Conservation (phyloP, 169 alveolate genomes). For the Sarcocystis neurona region DNA sequence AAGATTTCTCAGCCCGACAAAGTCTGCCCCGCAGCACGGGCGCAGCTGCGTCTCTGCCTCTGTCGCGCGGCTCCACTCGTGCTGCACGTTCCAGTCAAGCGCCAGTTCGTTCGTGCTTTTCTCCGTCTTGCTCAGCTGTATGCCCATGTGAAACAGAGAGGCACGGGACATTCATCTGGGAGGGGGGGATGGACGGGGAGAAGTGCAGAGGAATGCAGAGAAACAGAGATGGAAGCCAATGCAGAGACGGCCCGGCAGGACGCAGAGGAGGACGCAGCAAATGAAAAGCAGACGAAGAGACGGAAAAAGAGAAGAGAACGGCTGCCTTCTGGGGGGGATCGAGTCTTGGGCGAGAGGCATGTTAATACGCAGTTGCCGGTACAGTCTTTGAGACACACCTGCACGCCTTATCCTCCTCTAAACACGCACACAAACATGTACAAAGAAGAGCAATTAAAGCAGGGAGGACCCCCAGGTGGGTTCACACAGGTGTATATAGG, state of each 20-base stretch:
- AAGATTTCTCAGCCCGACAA: conserved; percentile 72
- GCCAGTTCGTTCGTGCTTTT: conserved; percentile 83
- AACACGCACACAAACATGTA: no score
- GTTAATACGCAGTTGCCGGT: no score
- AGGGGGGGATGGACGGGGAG: not conserved
- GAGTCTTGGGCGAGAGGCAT: no score
- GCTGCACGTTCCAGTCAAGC: conserved; percentile 79
- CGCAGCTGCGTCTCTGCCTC: conserved; percentile 68
- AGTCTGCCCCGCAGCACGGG: conserved; percentile 53
- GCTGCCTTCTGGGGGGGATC: not conserved
- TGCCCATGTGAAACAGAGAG: not conserved
- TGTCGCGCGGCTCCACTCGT: conserved; percentile 79
- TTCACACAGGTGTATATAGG: no score
- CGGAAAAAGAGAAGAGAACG: not conserved
- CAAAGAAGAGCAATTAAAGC: no score
- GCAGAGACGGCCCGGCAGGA: not conserved
- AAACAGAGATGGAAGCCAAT: not conserved
- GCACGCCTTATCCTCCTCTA: no score
- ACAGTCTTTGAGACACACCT: no score
- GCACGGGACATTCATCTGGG: conserved; percentile 4
- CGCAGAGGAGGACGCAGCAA: not conserved
- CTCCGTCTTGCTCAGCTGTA: conserved; percentile 78
- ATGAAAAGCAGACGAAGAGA: not conserved
- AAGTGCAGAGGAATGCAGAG: not conserved
- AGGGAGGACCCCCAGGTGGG: no score